Percentiles rank a stretch among this genome's conserved stretches.
These are phyloP conservation scores for Macrotyloma uniflorum DNA, from an alignment of 306 rosid genomes.

Conservation along the genomic window DNA sequence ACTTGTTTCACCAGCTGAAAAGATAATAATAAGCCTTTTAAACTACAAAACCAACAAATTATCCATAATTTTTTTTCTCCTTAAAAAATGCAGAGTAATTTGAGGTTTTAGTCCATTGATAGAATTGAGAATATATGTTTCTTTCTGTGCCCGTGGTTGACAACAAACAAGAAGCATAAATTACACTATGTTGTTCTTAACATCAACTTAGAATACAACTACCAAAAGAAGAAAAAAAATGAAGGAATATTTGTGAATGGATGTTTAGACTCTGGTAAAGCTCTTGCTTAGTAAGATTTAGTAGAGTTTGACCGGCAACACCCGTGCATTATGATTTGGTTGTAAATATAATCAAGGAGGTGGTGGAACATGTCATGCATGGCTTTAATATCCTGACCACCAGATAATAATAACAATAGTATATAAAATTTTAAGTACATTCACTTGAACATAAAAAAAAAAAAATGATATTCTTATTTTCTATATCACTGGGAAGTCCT, in stretches of 20 bases:
- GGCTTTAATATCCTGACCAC: not conserved
- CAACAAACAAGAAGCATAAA: too few relatives aligned
- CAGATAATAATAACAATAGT: not conserved
- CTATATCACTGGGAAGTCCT: not conserved
- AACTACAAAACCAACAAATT: not conserved
- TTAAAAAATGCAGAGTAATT: not conserved
- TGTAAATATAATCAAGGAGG: not conserved
- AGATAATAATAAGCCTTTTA: not conserved
- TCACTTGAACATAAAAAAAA: not conserved
- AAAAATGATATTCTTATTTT: not conserved
- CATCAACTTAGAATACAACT: not conserved
- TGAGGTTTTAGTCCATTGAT: not conserved
- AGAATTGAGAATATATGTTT: not conserved
- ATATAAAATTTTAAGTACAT: not conserved
- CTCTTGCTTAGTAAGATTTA: not conserved
- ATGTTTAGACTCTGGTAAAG: slow-evolving; percentile 4
- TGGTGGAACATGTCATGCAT: not conserved
- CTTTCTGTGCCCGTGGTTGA: not conserved
- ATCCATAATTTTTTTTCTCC: not conserved
- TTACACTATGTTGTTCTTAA: not conserved
- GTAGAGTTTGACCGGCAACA: not conserved
- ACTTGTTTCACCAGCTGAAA: slow-evolving; percentile 5
- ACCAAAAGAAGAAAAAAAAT: not conserved
- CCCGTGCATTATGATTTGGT: not conserved
- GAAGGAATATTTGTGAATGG: not conserved